These are phyloP conservation scores for Sodiomyces alkalinus DNA, from an alignment of 2,329 filamentous ascomycete species.

Conservation along the genomic window DNA sequence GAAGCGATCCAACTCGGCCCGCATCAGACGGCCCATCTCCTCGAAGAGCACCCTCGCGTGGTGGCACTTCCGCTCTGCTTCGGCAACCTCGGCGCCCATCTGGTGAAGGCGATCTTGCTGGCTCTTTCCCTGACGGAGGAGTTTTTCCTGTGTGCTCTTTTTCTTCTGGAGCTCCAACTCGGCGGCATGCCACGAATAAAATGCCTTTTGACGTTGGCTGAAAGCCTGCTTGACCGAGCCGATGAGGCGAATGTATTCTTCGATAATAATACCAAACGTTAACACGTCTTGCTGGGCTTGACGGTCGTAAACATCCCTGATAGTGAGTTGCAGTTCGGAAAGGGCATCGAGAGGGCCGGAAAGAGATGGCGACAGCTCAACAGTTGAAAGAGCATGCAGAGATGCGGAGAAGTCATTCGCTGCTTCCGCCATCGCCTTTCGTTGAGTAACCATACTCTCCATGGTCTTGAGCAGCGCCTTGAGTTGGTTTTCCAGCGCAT, in stretches of 20 bases:
- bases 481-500: slow-evolving; percentile 82
- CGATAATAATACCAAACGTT: slow-evolving; percentile 91
- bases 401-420: slow-evolving; percentile 88
- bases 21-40: slow-evolving; percentile 92
- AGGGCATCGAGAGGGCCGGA: slow-evolving; percentile 82
- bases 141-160: slow-evolving; percentile 78
- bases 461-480: slow-evolving; percentile 86
- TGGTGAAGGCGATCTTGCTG: slow-evolving; percentile 93
- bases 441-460: slow-evolving; percentile 80
- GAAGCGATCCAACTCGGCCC: slow-evolving; percentile 79
- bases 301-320: slow-evolving; percentile 87
- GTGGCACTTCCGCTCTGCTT: slow-evolving; percentile 85
- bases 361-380: slow-evolving; percentile 79
- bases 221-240: slow-evolving; percentile 92
- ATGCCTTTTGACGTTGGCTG: slow-evolving; percentile 82
- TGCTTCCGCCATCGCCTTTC: slow-evolving; percentile 85
- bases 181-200: slow-evolving; percentile 83
- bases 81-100: slow-evolving; percentile 81
- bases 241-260: slow-evolving; percentile 94
- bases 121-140: slow-evolving; percentile 85
- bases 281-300: slow-evolving; percentile 95
- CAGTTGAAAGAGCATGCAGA: slow-evolving; percentile 79
- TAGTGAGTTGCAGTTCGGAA: slow-evolving; percentile 85
- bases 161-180: slow-evolving; percentile 86
- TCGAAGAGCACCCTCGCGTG: slow-evolving; percentile 84